These are phyloP conservation scores for Blastobotrys illinoisensis DNA, from an alignment of 1,139 yeast genomes.

Conservation along the genomic window DNA sequence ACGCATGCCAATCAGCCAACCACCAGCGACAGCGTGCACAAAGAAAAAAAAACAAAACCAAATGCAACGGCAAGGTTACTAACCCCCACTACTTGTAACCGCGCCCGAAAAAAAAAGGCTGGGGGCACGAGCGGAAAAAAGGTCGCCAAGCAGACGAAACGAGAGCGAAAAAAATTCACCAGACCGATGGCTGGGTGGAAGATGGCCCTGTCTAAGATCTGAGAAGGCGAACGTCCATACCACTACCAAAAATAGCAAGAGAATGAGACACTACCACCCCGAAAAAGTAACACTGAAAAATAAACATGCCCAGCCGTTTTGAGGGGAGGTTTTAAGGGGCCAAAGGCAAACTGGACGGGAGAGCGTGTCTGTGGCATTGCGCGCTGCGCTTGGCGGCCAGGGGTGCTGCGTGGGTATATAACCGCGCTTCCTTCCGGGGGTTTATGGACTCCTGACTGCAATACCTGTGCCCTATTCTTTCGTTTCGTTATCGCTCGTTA, in stretches of 20 bases:
- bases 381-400: background rate
- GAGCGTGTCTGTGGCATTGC: background rate
- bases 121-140: background rate
- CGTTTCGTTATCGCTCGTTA: background rate
- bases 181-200: background rate
- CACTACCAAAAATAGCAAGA: background rate
- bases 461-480: background rate
- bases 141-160: background rate
- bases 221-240: background rate
- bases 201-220: background rate
- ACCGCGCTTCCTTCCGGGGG: background rate
- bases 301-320: background rate
- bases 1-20: background rate
- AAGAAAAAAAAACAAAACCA: background rate
- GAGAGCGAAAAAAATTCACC: background rate
- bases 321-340: background rate
- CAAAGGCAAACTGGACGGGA: too few relatives aligned
- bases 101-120: background rate
- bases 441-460: background rate
- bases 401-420: background rate
- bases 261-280: background rate
- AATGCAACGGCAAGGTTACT: background rate
- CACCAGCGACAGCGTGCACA: background rate
- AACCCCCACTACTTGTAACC: too few relatives aligned
- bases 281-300: background rate